A percentile compares a stretch with the other conserved stretches of the same genome.
These are phyloP conservation scores for Iberis pinnata DNA, from an alignment of 345 rosid genomes.

Conservation along the genomic window DNA sequence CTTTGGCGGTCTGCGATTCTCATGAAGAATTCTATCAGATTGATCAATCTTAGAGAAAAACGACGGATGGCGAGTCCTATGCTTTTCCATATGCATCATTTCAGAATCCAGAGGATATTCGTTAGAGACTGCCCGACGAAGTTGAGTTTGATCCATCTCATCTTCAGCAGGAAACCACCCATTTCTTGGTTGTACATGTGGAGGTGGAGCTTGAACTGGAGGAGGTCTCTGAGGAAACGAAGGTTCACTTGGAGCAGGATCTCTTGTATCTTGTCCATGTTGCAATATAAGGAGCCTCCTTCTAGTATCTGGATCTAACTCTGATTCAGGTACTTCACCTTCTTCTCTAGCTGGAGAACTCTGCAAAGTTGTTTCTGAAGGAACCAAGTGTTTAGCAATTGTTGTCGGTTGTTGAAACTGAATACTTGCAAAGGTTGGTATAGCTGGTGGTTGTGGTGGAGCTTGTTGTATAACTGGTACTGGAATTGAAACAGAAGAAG, in stretches of 20 bases:
- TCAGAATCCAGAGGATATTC: constrained; percentile 67
- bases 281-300: constrained; percentile 97
- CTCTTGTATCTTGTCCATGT: constrained; percentile 92
- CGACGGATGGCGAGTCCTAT: constrained; percentile 48
- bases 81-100: constrained; percentile 57
- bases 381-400: constrained; percentile 51
- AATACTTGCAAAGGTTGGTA: constrained; percentile 42
- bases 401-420: constrained; percentile 55
- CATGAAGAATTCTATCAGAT: constrained; percentile 65
- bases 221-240: constrained; percentile 60
- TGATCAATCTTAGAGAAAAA: constrained; percentile 65
- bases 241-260: constrained; percentile 54
- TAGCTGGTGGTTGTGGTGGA: constrained; percentile 48
- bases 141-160: constrained; percentile 69
- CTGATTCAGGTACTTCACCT: constrained; percentile 98
- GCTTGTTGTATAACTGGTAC: constrained; percentile 26
- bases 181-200: constrained; percentile 55
- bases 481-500: constrained; percentile 53
- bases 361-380: constrained; percentile 67
- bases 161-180: constrained; percentile 79
- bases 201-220: constrained; percentile 52
- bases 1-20: constrained; percentile 68
- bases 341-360: constrained; percentile 97
- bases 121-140: constrained; percentile 49
- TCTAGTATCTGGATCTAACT: constrained; percentile 93